Evolutionary conservation across 2,329 filamentous ascomycete genomes (phyloP).

Genomic region (Cytospora piceicola): DNA sequence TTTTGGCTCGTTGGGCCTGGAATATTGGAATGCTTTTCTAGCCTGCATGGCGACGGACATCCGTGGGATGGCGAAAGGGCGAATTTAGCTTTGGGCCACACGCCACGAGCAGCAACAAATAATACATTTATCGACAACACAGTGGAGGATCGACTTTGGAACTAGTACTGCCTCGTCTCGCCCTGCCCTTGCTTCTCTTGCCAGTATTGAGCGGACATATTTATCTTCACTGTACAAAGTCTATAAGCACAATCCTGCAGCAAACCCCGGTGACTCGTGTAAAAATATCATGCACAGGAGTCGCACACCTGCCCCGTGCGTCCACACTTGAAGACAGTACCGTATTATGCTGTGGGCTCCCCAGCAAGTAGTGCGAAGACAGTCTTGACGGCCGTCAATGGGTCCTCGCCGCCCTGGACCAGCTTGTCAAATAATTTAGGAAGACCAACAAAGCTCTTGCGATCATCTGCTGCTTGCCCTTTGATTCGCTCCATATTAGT

Average conservation of each 20-base stretch:
- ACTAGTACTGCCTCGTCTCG: background rate
- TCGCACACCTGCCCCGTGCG: background rate
- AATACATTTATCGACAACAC: background rate
- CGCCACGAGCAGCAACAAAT: background rate
- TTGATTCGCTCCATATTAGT: background rate
- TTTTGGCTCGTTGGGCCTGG: background rate
- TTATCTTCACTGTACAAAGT: background rate
- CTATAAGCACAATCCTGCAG: background rate
- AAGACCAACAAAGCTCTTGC: slow-evolving; percentile 60
- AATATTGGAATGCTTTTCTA: background rate
- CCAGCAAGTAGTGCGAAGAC: slow-evolving; percentile 63
- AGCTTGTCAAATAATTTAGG: slow-evolving; percentile 64
- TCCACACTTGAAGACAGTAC: background rate
- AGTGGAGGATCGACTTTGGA: background rate
- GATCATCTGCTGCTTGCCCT: slow-evolving; percentile 65
- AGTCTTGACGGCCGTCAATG: slow-evolving; percentile 59
- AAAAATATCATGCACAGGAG: slow-evolving; percentile 22
- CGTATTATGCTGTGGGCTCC: slow-evolving; percentile 35
- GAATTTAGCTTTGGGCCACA: background rate
- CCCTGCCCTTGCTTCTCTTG: background rate
- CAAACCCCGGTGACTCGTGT: background rate
- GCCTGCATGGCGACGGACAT: background rate
- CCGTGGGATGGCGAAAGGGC: background rate
- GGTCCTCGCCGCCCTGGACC: slow-evolving; percentile 57
- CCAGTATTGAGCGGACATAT: background rate